Base-by-base conservation (phyloP, 192 early-diverging fungal species). In the Linderina pennispora region DNA sequence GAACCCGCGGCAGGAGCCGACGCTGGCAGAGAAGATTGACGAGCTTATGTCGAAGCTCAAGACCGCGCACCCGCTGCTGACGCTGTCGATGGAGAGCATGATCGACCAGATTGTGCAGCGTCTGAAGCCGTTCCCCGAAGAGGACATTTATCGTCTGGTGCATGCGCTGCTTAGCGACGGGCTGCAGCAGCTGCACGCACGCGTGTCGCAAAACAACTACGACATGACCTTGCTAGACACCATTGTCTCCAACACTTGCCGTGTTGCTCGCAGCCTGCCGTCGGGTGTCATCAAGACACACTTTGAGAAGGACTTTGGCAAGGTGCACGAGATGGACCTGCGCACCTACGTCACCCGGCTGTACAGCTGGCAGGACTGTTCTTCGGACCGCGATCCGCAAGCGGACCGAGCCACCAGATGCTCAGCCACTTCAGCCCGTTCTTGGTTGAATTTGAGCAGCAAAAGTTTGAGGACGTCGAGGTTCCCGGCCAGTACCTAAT, bases 401-500 rank as follows among this genome's bases (percentile, higher is more conserved):
- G 50, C 82, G 91, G n/a, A 28, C 90, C 93, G n/a, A 62, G 79
- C 21, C 77, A 74, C 37, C 90, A 88, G 43, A 81, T 88, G 61
- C 73, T 97, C 3, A 90, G 96, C 52, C 77, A 88, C 48, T 90
- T 86, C 57, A 88, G 84, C 24, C 88, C 90, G 34, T 96, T 93
- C 73, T 64, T 99, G 37, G 91, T 89, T 8, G 97, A 99, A 65
- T 98, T 99, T 77, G 94, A 98, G 57, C 90, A 96, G 63, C 87
- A 92, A 58, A 96, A 95, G 61, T 97, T 98, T 56, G 95, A 97
- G 50, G 94, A 98, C 43, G 88, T 99, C n/a, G 95, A 98, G 52
- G 82, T 99, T 5, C 97, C 97, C 13, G 97, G 97, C 6, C 95
- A 99, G 63, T 98, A 98, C 58, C 65, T 95, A 54, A 50, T 88